Evolutionary conservation across 768 basidiomycete genomes (phyloP).

Genomic region (Phaeolepiota aurea): DNA sequence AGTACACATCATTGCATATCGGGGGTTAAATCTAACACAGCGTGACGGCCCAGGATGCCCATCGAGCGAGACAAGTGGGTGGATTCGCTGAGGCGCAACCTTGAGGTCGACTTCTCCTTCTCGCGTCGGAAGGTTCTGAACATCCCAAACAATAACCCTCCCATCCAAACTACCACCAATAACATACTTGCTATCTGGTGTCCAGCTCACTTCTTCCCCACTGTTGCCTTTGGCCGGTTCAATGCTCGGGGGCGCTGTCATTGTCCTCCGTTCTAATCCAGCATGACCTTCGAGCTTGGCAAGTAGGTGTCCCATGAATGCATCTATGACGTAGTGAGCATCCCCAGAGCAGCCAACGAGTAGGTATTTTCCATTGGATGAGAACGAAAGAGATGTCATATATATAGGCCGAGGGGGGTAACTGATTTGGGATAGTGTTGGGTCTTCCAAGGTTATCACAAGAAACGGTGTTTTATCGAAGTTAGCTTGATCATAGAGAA

Average conservation of each 20-base stretch:
- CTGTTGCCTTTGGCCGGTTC: conserved; percentile 73
- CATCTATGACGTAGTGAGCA: conserved; percentile 90
- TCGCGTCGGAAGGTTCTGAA: conserved; percentile 49
- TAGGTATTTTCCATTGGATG: conserved; percentile 82
- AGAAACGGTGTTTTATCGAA: conserved; percentile 92
- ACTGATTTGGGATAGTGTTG: conserved; percentile 61
- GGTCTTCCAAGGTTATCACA: conserved; percentile 75
- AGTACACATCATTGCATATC: conserved; percentile 78
- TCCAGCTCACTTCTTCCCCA: conserved; percentile 93
- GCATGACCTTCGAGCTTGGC: conserved; percentile 81
- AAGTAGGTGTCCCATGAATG: conserved; percentile 77
- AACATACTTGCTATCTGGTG: conserved; percentile 88
- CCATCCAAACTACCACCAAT: conserved; percentile 84
- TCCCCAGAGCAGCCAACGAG: conserved; percentile 89
- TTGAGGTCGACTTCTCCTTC: conserved; percentile 48
- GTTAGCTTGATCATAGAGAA: conserved; percentile 79
- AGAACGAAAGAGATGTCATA: conserved; percentile 89
- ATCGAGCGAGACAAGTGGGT: conserved; percentile 42
- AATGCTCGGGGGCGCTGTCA: conserved; percentile 41
- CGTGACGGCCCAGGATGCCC: conserved; percentile 80
- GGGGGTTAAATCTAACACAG: conserved; percentile 87
- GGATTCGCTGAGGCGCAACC: conserved; percentile 36
- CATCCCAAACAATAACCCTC: conserved; percentile 81
- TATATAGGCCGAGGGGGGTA: conserved; percentile 84
- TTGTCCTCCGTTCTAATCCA: conserved; percentile 70